Base-by-base conservation (phyloP, 2,329 filamentous ascomycete species). In the Trichoderma sp. region DNA sequence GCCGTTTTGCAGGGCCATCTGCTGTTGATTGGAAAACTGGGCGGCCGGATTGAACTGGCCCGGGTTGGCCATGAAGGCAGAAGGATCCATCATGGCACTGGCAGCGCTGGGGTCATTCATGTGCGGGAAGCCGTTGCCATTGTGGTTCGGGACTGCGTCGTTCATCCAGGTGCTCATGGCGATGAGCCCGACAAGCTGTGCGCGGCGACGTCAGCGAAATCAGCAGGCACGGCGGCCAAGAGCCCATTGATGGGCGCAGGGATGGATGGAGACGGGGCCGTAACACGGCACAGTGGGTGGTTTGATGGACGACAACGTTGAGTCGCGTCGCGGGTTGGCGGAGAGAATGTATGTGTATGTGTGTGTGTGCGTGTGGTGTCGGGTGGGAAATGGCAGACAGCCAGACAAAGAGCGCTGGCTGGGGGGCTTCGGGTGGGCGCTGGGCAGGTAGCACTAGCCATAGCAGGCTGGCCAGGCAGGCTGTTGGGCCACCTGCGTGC, bases 1-100 rank as follows among this genome's bases (percentile, higher is more conserved):
- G 83, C 93, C 92, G 84, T 95, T 96, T 80, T 93, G 93, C 88
- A 95, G 92, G 78, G 82, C 82, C 82, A 88, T 86, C 79, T 88
- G 87, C 73, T 82, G 82, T 72, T 82, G 81, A 76, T 88, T 90
- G 73, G 85, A 81, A 76, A 88, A 90, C 78, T 88, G 87, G 73
- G 71, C 71, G 39, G 85, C 81, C 76, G 86, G 85, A 80, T 88
- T 90, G 82, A 90, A 91, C 80, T 89, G 88, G 78, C 80, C 83
- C 75, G 84, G 80, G 80, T 85, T 88, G 80, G 84, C 84, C 87
- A 91, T 88, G 77, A 90, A 91, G 72, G 86, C 85, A 15, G 88
- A 86, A 11, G 89, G 88, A 79, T 92, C 89, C 85, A 92, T 90
- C 86, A 91, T 91, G 80, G 81, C 82, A 75, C 82, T 83, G 76